Percentiles rank a stretch among this genome's conserved stretches.
These are phyloP conservation scores for Leishmania amazonensis DNA, from an alignment of 208 protist genomes.

Conservation along the genomic window DNA sequence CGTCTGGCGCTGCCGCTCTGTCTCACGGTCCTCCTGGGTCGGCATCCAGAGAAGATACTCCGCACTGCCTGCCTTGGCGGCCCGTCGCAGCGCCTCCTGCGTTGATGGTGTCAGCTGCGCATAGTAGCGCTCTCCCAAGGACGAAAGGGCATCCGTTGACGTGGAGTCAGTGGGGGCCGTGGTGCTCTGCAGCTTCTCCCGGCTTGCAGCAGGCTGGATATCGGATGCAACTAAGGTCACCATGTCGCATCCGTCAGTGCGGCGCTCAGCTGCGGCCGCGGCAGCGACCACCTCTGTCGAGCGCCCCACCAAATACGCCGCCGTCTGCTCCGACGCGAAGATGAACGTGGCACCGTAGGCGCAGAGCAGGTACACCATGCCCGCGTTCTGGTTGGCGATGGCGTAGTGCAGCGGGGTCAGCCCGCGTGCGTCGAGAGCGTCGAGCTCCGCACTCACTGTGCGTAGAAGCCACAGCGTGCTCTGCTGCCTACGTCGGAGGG, in stretches of 20 bases:
- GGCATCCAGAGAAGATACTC: conserved; percentile 20
- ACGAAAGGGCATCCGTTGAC: conserved; percentile 7
- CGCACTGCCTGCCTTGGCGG: conserved; percentile 21
- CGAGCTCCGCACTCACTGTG: conserved; percentile 23
- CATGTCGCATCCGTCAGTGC: background rate
- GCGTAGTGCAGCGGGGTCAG: conserved; percentile 56
- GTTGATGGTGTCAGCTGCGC: conserved; percentile 14
- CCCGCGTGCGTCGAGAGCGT: conserved; percentile 34
- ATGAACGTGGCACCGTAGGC: conserved; percentile 40
- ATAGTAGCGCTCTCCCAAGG: conserved; percentile 17
- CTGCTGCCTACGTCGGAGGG: background rate
- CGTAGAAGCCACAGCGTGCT: conserved; percentile 17
- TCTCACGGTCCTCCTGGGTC: conserved; percentile 12
- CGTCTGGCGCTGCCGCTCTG: conserved; percentile 11
- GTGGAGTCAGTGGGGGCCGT: background rate
- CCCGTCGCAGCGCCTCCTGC: conserved; percentile 17
- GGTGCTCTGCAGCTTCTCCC: background rate
- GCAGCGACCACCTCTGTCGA: conserved; percentile 18
- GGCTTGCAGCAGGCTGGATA: background rate
- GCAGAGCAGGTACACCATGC: conserved; percentile 43
- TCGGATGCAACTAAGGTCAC: background rate
- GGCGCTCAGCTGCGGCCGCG: background rate
- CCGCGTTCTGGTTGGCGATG: conserved; percentile 46
- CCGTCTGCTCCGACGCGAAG: conserved; percentile 36
- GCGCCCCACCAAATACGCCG: conserved; percentile 11